Percentiles rank a stretch among this genome's conserved stretches.
Evolutionary conservation across 2,329 filamentous ascomycete genomes (phyloP).

Genomic region (Trichoderma gracile): DNA sequence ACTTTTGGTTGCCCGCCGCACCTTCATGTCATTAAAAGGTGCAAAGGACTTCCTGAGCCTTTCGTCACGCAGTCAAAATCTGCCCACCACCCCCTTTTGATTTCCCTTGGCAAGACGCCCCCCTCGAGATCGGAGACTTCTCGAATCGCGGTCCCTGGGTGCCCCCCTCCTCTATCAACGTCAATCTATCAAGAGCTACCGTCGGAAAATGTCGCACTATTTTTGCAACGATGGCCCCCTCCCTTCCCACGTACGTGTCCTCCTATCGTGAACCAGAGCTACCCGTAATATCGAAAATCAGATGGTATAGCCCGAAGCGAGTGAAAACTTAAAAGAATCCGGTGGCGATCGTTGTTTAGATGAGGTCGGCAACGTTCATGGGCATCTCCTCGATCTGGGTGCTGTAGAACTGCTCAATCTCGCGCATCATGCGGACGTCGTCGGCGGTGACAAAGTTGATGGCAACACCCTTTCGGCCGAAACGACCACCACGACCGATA

Average conservation of each 20-base stretch:
- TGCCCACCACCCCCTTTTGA: slow-evolving; percentile 35
- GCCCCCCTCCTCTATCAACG: slow-evolving; percentile 40
- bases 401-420: slow-evolving; percentile 99
- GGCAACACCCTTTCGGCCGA: slow-evolving; percentile 99
- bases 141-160: slow-evolving; percentile 32
- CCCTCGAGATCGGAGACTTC: slow-evolving; percentile 34
- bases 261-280: slow-evolving; percentile 33
- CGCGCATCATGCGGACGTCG: slow-evolving; percentile 99
- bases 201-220: slow-evolving; percentile 30
- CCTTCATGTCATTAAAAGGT: slow-evolving; percentile 42
- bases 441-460: slow-evolving; percentile 99
- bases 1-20: slow-evolving; percentile 47
- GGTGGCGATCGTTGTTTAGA: slow-evolving; percentile 51
- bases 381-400: slow-evolving; percentile 99
- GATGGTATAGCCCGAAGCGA: slow-evolving; percentile 31
- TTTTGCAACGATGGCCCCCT: slow-evolving; percentile 31
- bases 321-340: slow-evolving; percentile 31
- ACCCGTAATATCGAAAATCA: slow-evolving; percentile 26
- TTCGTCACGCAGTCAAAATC: slow-evolving; percentile 40
- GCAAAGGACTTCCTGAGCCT: slow-evolving; percentile 43
- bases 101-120: slow-evolving; percentile 35
- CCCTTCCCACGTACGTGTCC: slow-evolving; percentile 34
- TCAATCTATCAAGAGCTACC: slow-evolving; percentile 46
- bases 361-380: slow-evolving; percentile 83
- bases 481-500: slow-evolving; percentile 98